Evolutionary conservation across 78 protist species (phyloP).

Genomic region (Cavenderia fasciculata): DNA sequence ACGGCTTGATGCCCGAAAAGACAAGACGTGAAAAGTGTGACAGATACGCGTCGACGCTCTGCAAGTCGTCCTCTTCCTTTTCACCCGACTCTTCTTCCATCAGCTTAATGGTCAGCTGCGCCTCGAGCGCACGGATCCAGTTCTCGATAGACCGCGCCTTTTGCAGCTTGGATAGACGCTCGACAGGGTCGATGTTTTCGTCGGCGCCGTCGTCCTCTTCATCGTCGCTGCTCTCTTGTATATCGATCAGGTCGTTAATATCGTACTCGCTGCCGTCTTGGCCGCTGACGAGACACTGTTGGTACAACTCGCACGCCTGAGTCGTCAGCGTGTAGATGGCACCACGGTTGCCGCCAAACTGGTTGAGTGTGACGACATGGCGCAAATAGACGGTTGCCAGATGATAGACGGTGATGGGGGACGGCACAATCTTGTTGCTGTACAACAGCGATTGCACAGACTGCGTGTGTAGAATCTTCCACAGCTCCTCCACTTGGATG

Average conservation of each 20-base stretch:
- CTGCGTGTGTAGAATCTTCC: constrained; percentile 61
- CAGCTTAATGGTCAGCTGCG: constrained; percentile 35
- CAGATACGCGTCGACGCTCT: constrained; percentile 55
- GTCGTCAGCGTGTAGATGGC: constrained; percentile 31
- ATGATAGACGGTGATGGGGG: constrained; percentile 38
- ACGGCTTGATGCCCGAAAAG: background rate
- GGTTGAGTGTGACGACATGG: constrained; percentile 59
- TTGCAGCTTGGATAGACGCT: constrained; percentile 9
- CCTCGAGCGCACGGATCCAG: constrained; percentile 57
- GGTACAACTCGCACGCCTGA: constrained; percentile 37
- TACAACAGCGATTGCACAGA: constrained; percentile 22
- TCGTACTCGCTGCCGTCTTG: background rate
- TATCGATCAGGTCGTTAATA: background rate
- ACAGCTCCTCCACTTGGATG: constrained; percentile 57
- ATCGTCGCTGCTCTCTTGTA: background rate
- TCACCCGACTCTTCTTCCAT: constrained; percentile 39
- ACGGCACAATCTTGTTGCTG: constrained; percentile 34
- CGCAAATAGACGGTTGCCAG: constrained; percentile 50
- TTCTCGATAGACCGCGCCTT: constrained; percentile 31
- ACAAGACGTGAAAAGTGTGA: constrained; percentile 28
- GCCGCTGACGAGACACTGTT: constrained; percentile 34
- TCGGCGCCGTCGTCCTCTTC: background rate
- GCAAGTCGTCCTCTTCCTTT: constrained; percentile 57
- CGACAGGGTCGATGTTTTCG: background rate
- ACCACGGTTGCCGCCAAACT: constrained; percentile 42